Evolutionary conservation across 169 alveolate genomes (phyloP).

Genomic region (Plasmodium berghei): DNA sequence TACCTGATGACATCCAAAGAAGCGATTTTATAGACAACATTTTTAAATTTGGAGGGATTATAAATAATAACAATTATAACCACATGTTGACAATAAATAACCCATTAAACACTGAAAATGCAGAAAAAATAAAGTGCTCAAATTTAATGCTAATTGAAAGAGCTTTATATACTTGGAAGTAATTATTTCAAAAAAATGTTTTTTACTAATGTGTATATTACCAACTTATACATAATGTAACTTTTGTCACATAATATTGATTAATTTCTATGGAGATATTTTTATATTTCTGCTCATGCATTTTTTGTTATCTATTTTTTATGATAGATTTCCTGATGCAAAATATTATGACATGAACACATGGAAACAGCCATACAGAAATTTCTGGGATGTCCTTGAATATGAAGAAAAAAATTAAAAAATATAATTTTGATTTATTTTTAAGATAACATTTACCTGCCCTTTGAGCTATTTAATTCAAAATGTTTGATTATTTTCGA

Average conservation of each 20-base stretch:
- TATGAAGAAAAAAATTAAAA: constrained; percentile 50
- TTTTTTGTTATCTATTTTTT: constrained; percentile 2
- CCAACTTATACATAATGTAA: not conserved
- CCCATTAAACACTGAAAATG: constrained; percentile 18
- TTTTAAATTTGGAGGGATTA: constrained; percentile 44
- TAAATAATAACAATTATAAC: constrained; percentile 37
- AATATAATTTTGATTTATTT: not conserved
- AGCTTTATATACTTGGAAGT: constrained; percentile 71
- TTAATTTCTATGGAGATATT: no score
- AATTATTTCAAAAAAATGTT: not conserved
- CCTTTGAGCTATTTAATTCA: no score
- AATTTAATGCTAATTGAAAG: constrained; percentile 69
- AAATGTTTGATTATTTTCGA: no score
- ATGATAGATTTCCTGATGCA: constrained; percentile 25
- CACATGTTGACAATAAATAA: constrained; percentile 43
- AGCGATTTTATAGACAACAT: constrained; percentile 64
- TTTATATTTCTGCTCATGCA: not conserved
- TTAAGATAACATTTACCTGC: no score
- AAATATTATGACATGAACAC: constrained; percentile 36
- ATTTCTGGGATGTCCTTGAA: constrained; percentile 74
- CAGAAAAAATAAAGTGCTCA: constrained; percentile 1
- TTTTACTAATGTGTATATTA: not conserved
- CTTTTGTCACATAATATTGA: no score
- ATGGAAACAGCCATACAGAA: constrained; percentile 35
- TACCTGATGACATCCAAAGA: constrained; percentile 46